Conservation (phyloP, 345 rosid species). For the Brassica carinata region DNA sequence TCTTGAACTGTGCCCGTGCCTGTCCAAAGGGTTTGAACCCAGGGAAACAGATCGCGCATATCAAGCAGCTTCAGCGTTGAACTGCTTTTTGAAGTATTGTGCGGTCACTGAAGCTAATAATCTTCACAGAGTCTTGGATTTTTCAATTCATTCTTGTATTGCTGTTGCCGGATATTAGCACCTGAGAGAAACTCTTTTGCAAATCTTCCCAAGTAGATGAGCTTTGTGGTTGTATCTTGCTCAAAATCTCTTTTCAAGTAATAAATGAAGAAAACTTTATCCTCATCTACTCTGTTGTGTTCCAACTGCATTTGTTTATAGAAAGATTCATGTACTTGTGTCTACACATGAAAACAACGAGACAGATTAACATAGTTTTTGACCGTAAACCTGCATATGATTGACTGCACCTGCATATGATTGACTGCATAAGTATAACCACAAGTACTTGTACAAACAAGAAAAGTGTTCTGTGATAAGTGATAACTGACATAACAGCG, state of each 20-base stretch:
- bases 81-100: background rate
- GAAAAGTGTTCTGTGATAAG: no score
- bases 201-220: conserved; percentile 31
- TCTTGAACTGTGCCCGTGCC: conserved; percentile 94
- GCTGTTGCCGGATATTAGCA: conserved; percentile 22
- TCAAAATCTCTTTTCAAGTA: conserved; percentile 2
- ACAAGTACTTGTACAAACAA: no score
- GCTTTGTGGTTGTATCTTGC: conserved; percentile 34
- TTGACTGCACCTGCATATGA: no score
- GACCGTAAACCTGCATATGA: no score
- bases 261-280: conserved; percentile 26
- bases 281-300: conserved; percentile 22
- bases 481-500: no score
- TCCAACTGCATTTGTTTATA: conserved; percentile 10
- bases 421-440: no score
- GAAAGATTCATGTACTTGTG: conserved; percentile 18
- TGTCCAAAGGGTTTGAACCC: conserved; percentile 99
- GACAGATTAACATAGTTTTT: no score
- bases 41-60: conserved; percentile 80
- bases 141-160: conserved; percentile 26
- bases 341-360: conserved; percentile 26
- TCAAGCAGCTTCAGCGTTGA: conserved; percentile 70
- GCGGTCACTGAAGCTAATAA: conserved; percentile 30
- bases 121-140: conserved; percentile 22
- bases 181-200: conserved; percentile 9